Evolutionary conservation across 2,329 filamentous ascomycete species (phyloP), one percentile per base, ranked within the genome.

Genomic region (Botrytis galanthina): DNA sequence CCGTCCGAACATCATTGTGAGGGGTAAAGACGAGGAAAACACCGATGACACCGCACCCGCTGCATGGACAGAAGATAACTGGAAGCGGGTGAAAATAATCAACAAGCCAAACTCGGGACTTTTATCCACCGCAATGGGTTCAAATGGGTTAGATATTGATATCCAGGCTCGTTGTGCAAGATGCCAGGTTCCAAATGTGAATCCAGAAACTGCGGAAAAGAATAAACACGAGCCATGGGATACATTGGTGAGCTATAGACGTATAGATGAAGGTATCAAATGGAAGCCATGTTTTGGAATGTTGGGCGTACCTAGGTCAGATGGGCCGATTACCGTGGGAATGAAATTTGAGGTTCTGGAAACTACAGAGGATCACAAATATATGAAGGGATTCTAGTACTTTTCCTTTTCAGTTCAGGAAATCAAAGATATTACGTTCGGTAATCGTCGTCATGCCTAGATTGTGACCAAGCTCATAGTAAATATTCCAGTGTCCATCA

Each of bases 151-250:
- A 5, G 84, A 88, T 1, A 88, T 89, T 74, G 84, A 87, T 75
- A 84, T 90, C n/a, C 86, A 89, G 0, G 91, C 90, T 77, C 87
- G 90, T 46, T 92, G 90, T 3, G 89, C 90, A 2, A 86, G 91
- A 73, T 93, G 92, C 82, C 91, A 89, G 76, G 80, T 93, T 75
- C 91, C 91, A 32, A 93, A 93, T 77, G 89, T 92, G 1, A 85
- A 93, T 79, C 91, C 86, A n/a, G 71, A 75, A 10, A 78, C 78
- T 0, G 78, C 76, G 29, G 77, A 78, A 35, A 77, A 75, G 62
- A 73, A 79, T 67, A 69, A 75, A 35, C 71, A 90, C 84, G 3
- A 91, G 88, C 14, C 90, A 0, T 87, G 89, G 79, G 84, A 83
- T 74, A 87, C 89, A 0, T 82, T 92, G 75, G 84, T 88, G 44